These are phyloP conservation scores for Geotrichum siamense DNA, from an alignment of 1,139 yeast genomes.

Conservation along the genomic window DNA sequence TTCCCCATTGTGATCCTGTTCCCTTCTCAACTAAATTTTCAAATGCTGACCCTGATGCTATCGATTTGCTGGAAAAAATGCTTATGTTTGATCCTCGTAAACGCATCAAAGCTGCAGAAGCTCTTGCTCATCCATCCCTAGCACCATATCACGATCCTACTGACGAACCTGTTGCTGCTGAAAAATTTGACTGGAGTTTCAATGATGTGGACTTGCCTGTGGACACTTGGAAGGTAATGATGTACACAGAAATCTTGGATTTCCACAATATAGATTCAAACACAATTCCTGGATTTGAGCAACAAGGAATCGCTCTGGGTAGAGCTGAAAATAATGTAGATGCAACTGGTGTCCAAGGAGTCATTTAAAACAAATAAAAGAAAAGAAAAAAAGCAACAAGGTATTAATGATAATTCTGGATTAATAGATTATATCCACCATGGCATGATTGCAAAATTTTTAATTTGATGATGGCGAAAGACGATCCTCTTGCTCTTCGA, in stretches of 20 bases:
- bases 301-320: constrained; percentile 7
- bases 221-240: constrained; percentile 98
- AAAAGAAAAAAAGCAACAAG: too few relatives aligned
- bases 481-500: too few relatives aligned
- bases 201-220: constrained; percentile 97
- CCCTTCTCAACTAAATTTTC: constrained; percentile 79
- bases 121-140: constrained; percentile 83
- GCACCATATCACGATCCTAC: constrained; percentile 98
- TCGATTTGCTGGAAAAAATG: constrained; percentile 83
- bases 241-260: constrained; percentile 94
- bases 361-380: too few relatives aligned
- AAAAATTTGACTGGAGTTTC: constrained; percentile 95
- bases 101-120: constrained; percentile 88
- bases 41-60: constrained; percentile 82
- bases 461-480: too few relatives aligned
- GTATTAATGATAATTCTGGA: too few relatives aligned
- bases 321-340: too few relatives aligned
- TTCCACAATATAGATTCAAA: constrained; percentile 67
- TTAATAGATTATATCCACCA: too few relatives aligned
- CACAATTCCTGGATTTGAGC: constrained; percentile 2
- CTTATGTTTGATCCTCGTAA: constrained; percentile 89
- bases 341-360: too few relatives aligned
- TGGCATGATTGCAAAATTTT: too few relatives aligned
- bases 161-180: constrained; percentile 93
- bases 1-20: constrained; percentile 87